Evolutionary conservation across 2,329 filamentous ascomycete genomes (phyloP).

Genomic region (Cladophialophora exuberans): DNA sequence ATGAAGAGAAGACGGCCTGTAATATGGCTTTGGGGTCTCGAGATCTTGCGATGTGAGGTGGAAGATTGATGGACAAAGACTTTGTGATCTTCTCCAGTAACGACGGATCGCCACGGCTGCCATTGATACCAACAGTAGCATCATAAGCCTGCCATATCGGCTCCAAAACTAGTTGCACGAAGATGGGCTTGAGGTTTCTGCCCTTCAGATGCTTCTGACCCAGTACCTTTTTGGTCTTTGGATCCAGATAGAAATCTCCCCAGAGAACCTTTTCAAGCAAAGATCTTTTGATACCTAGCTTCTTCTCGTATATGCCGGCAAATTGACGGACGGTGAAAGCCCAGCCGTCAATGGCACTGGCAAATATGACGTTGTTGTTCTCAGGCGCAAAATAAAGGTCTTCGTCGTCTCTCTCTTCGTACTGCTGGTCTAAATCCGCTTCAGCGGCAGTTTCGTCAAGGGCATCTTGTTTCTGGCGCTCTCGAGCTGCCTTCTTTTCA

Average conservation of each 20-base stretch:
- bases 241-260: conserved; percentile 95
- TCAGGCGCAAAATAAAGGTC: conserved; percentile 98
- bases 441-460: conserved; percentile 37
- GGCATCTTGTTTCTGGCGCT: conserved; percentile 46
- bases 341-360: conserved; percentile 98
- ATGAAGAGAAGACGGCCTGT: conserved; percentile 82
- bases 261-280: conserved; percentile 91
- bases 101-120: conserved; percentile 78
- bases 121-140: conserved; percentile 75
- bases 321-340: conserved; percentile 97
- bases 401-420: conserved; percentile 91
- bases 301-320: conserved; percentile 90
- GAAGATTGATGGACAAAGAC: conserved; percentile 80
- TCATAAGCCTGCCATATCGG: conserved; percentile 96
- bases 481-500: conserved; percentile 71
- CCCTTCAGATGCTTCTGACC: conserved; percentile 92
- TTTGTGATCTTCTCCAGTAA: conserved; percentile 94
- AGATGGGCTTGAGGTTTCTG: conserved; percentile 89
- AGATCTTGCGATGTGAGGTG: conserved; percentile 81
- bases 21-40: conserved; percentile 82
- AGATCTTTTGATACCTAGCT: conserved; percentile 88
- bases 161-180: conserved; percentile 93
- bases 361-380: conserved; percentile 98
- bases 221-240: conserved; percentile 93
- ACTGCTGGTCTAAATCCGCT: conserved; percentile 59